phyloP scores from a whole-genome alignment of 768 basidiomycete genomes.

The Clitopilus hobsonii region DNA sequence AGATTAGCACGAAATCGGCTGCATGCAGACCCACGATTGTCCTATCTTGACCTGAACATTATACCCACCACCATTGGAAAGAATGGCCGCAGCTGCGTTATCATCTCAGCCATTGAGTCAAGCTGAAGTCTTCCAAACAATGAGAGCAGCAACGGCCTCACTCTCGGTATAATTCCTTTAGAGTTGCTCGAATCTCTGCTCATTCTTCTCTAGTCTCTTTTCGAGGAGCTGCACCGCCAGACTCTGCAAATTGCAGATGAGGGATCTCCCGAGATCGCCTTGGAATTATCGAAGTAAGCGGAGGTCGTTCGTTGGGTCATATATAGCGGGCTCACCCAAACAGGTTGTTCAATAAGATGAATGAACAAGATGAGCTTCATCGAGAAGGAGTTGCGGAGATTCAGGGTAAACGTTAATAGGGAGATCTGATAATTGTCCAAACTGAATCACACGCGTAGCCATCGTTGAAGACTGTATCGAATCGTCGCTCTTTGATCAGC shows the following conservation, averaged over 20 bases:
- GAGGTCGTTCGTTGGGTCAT: not conserved
- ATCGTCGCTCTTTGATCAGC: conserved; percentile 36
- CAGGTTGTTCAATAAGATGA: conserved; percentile 41
- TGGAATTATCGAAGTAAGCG: conserved; percentile 37
- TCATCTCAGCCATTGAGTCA: not conserved
- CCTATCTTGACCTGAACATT: too few relatives aligned
- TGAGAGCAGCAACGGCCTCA: conserved; percentile 25
- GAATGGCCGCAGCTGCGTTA: not conserved
- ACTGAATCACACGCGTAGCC: conserved; percentile 24
- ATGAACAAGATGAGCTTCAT: conserved; percentile 37
- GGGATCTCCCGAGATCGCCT: conserved; percentile 31
- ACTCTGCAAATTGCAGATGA: conserved; percentile 36
- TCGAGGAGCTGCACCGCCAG: conserved; percentile 41
- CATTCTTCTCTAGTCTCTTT: conserved; percentile 27
- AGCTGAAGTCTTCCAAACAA: conserved; percentile 10
- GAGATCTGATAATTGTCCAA: too few relatives aligned
- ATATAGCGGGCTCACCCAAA: not conserved
- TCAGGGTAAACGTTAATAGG: conserved; percentile 26
- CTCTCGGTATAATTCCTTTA: conserved; percentile 19
- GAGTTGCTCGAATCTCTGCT: not conserved
- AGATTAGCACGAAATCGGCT: too few relatives aligned
- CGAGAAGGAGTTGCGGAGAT: conserved; percentile 43
- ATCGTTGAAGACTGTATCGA: conserved; percentile 43
- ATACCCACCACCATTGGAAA: too few relatives aligned
- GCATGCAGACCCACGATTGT: too few relatives aligned